These are phyloP conservation scores for Neospermospora avenae DNA, from an alignment of 2,329 filamentous ascomycete species.

Conservation along the genomic window DNA sequence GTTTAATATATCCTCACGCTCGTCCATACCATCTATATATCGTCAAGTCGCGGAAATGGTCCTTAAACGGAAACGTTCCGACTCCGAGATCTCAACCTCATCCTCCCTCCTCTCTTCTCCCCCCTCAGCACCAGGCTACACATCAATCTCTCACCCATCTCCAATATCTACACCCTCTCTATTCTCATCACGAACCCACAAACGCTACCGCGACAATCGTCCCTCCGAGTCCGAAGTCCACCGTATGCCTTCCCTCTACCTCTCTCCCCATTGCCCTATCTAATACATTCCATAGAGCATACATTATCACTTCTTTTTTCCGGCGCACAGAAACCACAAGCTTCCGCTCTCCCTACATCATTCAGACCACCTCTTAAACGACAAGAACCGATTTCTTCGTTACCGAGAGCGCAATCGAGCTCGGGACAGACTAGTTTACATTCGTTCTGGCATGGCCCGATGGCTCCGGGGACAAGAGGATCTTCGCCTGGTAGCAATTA, in stretches of 20 bases:
- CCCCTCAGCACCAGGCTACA: constrained; percentile 35
- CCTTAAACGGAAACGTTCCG: constrained; percentile 63
- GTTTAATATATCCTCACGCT: background rate
- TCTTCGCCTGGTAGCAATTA: constrained; percentile 35
- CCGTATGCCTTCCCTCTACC: constrained; percentile 23
- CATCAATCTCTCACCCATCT: constrained; percentile 35
- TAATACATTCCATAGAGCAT: constrained; percentile 36
- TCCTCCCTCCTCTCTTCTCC: constrained; percentile 42
- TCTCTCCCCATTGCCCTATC: constrained; percentile 2
- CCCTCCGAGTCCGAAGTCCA: constrained; percentile 50
- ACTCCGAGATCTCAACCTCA: constrained; percentile 51
- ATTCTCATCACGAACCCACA: constrained; percentile 56
- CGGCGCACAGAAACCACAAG: constrained; percentile 43
- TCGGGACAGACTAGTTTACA: constrained; percentile 49
- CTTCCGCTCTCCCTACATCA: constrained; percentile 18
- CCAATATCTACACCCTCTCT: constrained; percentile 40
- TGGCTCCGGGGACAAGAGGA: constrained; percentile 36
- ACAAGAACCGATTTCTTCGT: constrained; percentile 18
- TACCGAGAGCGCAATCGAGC: constrained; percentile 14
- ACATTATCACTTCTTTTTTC: constrained; percentile 57
- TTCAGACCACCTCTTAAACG: constrained; percentile 16
- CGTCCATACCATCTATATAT: background rate
- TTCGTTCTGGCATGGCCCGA: constrained; percentile 52
- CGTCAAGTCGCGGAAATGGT: constrained; percentile 40
- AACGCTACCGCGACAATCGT: constrained; percentile 57